A percentile compares a stretch with the other conserved stretches of the same genome.
Conservation (phyloP, 495 filamentous ascomycete genomes). For the Aspergillus carlsbadensis region DNA sequence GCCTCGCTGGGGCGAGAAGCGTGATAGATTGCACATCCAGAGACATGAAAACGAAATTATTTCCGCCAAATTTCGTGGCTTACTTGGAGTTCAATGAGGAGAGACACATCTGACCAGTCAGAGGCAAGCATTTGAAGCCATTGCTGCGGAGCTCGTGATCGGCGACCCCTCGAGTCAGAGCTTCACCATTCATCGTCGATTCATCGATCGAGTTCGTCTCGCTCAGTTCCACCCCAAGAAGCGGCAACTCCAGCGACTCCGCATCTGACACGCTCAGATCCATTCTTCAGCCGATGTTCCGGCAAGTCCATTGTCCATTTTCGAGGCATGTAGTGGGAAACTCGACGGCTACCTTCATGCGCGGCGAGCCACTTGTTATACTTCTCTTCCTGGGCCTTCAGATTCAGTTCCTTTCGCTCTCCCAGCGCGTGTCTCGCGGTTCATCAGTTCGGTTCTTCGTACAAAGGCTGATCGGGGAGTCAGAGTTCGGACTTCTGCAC, state of each 20-base stretch:
- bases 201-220: slow-evolving; percentile 5
- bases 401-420: no score
- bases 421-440: no score
- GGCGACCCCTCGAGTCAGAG: background rate
- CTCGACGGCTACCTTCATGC: no score
- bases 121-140: background rate
- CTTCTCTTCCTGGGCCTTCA: no score
- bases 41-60: no score
- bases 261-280: background rate
- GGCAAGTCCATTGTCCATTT: background rate
- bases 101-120: slow-evolving; percentile 1
- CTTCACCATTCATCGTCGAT: background rate
- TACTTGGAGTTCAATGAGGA: background rate
- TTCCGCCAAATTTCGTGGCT: background rate
- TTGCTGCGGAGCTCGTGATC: slow-evolving; percentile 2
- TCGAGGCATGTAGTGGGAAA: no score
- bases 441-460: no score
- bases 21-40: no score
- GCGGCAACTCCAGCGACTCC: slow-evolving; percentile 8
- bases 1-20: no score
- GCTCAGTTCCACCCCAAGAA: background rate
- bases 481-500: slow-evolving; percentile 2
- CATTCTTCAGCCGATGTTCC: background rate
- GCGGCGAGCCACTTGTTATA: no score
- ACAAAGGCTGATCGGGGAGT: background rate